Conservation (phyloP, 371 early-diverging fungal genomes). For the Apophysomyces sp. region DNA sequence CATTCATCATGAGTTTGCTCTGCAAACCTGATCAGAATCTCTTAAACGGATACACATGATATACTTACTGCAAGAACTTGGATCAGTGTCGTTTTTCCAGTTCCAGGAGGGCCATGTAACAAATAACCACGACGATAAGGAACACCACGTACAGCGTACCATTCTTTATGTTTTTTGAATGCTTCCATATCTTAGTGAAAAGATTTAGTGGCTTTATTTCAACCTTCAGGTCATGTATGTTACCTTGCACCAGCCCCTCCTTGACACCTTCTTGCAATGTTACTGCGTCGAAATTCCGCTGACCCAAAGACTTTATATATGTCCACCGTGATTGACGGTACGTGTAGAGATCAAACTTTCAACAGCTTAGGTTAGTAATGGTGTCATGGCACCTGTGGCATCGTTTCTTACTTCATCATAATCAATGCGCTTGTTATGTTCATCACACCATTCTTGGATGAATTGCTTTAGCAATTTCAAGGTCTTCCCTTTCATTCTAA, state of each 20-base stretch:
- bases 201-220: background rate
- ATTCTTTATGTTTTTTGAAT: slow-evolving; percentile 42
- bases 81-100: slow-evolving; percentile 69
- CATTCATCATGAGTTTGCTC: slow-evolving; percentile 40
- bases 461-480: slow-evolving; percentile 18
- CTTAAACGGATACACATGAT: too few relatives aligned
- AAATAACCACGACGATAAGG: slow-evolving; percentile 91
- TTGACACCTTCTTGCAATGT: slow-evolving; percentile 30
- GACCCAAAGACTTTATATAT: slow-evolving; percentile 18
- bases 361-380: background rate
- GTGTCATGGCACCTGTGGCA: background rate
- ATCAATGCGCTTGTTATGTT: slow-evolving; percentile 10
- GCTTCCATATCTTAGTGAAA: slow-evolving; percentile 25
- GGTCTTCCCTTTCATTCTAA: slow-evolving; percentile 24
- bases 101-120: slow-evolving; percentile 69
- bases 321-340: slow-evolving; percentile 9
- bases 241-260: slow-evolving; percentile 29
- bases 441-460: slow-evolving; percentile 36
- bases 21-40: too few relatives aligned
- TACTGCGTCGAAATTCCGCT: slow-evolving; percentile 28
- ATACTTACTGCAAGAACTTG: slow-evolving; percentile 55
- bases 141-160: slow-evolving; percentile 90
- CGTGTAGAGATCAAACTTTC: background rate
- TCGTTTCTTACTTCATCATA: slow-evolving; percentile 5
- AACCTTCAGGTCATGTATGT: background rate